Base-by-base conservation (phyloP, 179 eudicot species). In the Corrigiola litoralis region DNA sequence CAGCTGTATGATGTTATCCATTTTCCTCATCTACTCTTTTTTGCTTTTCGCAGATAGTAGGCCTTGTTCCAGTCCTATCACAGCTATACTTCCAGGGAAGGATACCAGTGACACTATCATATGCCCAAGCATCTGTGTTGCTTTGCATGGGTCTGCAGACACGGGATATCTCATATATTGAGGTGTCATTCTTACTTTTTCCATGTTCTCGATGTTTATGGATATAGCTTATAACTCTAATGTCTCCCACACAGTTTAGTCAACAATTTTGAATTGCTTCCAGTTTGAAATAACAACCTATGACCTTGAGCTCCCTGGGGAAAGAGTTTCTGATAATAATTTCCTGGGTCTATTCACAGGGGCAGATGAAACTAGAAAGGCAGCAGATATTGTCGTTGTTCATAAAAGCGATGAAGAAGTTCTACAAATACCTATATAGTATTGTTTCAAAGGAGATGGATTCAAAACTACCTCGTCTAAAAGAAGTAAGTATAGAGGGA, bases 101-200 rank as follows among this genome's bases (percentile, higher is more conserved):
- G 72, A 41, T 92, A 65, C 95, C 92, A 12, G 90, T 92, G 68
- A 50, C 86, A 36, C 63, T 92, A 42, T 83, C 96, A 42, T 70
- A 74, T 72, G 78, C 78, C 54, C 94, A 87, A 68, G 89, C 95
- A 65, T 85, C 98, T 54, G 79, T 92, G 51, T 82, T 92, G 75
- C 85, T 92, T 65, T 87, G 95, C 79, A 78, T 79, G 56, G 95
- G 95, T 51, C 81, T 90, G 81, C 98, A 92, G 82, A 54, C 47
- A 18, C 84, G 77, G 57, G 77, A 92, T 58, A 34, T 90, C 63
- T 73, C 97, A 58, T 72, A 75, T 64, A 64, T 81, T 36, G 87
- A 82, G 98, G 98, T 92, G 68, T 59, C 49, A 34, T 67, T 68
- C 55, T 52, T 18, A 4, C 31, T 42, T 23, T 28, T 20, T 34